Percentiles rank a stretch among this genome's conserved stretches.
Evolutionary conservation across 176 grass and related monocot species (phyloP).

Genomic region (Juncus inflexus): DNA sequence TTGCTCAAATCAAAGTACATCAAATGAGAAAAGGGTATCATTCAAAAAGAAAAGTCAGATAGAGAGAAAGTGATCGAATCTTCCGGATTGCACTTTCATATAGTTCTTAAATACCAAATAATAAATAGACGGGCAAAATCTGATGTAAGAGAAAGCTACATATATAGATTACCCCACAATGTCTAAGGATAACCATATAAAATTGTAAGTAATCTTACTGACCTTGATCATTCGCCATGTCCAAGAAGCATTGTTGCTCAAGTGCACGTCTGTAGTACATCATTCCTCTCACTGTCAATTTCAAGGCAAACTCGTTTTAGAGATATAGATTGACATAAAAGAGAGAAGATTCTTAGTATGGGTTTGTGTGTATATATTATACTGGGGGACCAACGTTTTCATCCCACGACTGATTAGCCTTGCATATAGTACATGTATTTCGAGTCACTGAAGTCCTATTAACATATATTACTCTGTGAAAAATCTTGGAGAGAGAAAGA

Average conservation of each 20-base stretch:
- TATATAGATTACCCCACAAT: background rate
- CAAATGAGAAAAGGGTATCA: too few species aligned
- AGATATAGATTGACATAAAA: too few species aligned
- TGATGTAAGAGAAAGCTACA: conserved; percentile 2
- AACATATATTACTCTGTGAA: background rate
- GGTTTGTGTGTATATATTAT: background rate
- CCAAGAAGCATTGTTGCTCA: conserved; percentile 56
- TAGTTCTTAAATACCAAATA: background rate
- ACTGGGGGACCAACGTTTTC: background rate
- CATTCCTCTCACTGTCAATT: conserved; percentile 85
- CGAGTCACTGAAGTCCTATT: too few species aligned
- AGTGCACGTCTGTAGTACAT: conserved; percentile 92
- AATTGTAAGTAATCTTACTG: conserved; percentile 21
- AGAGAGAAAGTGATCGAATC: too few species aligned
- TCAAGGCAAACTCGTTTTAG: conserved; percentile 1
- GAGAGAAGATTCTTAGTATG: too few species aligned
- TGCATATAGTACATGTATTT: too few species aligned
- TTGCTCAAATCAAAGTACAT: too few species aligned
- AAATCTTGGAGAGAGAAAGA: conserved; percentile 7
- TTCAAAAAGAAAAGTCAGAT: too few species aligned
- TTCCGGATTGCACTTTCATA: too few species aligned
- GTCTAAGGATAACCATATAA: too few species aligned
- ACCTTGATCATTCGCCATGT: conserved; percentile 41
- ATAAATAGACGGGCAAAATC: conserved; percentile 9
- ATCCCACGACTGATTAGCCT: background rate